Conservation (phyloP, 1,284 basidiomycete genomes). For the Mycena citricolor region DNA sequence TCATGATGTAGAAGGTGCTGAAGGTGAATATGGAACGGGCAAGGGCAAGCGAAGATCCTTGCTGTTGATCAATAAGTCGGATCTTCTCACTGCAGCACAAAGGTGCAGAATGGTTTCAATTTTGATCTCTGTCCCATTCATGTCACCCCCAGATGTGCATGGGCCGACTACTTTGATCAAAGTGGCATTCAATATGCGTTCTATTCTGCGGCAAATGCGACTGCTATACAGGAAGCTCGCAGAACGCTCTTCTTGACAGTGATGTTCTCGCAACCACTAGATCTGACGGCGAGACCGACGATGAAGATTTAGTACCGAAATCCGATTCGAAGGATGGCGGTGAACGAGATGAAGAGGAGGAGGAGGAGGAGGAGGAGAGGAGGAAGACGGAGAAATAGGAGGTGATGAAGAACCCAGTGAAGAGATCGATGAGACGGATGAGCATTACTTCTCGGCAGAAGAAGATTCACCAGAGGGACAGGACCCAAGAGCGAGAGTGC, state of each 20-base stretch:
- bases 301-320: constrained; percentile 25
- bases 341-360: constrained; percentile 23
- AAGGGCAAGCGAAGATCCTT: constrained; percentile 74
- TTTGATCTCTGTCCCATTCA: constrained; percentile 3
- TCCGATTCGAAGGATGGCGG: constrained; percentile 23
- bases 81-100: constrained; percentile 87
- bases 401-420: constrained; percentile 28
- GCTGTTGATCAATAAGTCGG: constrained; percentile 95
- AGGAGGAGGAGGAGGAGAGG: constrained; percentile 33
- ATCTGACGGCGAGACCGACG: constrained; percentile 28
- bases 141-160: constrained; percentile 37
- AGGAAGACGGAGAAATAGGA: constrained; percentile 28
- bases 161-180: constrained; percentile 94
- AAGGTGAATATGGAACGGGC: constrained; percentile 77
- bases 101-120: constrained; percentile 49
- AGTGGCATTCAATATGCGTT: constrained; percentile 87
- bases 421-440: constrained; percentile 33
- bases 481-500: constrained; percentile 75
- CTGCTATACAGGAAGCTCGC: constrained; percentile 77
- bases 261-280: too few relatives aligned
- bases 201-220: constrained; percentile 92
- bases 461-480: constrained; percentile 55
- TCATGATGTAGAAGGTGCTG: constrained; percentile 70
- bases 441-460: constrained; percentile 48
- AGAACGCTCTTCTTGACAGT: too few relatives aligned